phyloP scores from a whole-genome alignment of 225 moss, liverwort and hornwort species.

The Anthoceros angustus region DNA sequence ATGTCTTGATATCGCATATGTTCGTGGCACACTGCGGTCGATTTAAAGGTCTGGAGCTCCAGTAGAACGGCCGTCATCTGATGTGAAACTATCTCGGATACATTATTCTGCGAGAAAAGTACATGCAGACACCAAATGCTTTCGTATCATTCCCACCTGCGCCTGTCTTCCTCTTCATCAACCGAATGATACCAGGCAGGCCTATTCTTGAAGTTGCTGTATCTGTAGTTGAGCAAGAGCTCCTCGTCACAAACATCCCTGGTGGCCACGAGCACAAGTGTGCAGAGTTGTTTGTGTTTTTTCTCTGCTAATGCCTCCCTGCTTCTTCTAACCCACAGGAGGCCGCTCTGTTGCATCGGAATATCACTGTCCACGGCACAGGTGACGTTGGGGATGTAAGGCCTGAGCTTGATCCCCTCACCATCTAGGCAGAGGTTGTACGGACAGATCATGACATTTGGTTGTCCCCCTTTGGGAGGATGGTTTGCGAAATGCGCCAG shows the following conservation, averaged over 20 bases:
- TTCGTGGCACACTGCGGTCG: no score
- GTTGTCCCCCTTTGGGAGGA: slow-evolving; percentile 44
- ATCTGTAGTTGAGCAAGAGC: slow-evolving; percentile 64
- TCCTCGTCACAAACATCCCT: slow-evolving; percentile 63
- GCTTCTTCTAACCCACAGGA: slow-evolving; percentile 81
- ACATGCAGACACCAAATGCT: no score
- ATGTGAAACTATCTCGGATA: no score
- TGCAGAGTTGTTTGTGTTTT: slow-evolving; percentile 33
- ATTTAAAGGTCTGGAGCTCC: no score
- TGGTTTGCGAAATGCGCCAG: slow-evolving; percentile 89
- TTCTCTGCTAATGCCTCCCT: slow-evolving; percentile 18
- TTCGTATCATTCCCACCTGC: slow-evolving; percentile 62
- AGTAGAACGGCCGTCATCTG: no score
- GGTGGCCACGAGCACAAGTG: slow-evolving; percentile 68
- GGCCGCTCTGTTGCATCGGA: slow-evolving; percentile 67
- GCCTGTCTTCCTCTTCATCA: slow-evolving; percentile 63
- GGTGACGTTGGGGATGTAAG: slow-evolving; percentile 70
- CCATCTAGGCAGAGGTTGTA: slow-evolving; percentile 23
- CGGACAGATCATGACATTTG: slow-evolving; percentile 79
- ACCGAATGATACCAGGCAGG: slow-evolving; percentile 82
- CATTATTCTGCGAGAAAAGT: no score
- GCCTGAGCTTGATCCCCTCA: slow-evolving; percentile 24
- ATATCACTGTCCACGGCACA: slow-evolving; percentile 47
- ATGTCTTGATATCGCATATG: no score
- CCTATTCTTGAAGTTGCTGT: slow-evolving; percentile 59